Base-by-base conservation (phyloP, 208 protist genomes). In the Trichomonas vaginalis region DNA sequence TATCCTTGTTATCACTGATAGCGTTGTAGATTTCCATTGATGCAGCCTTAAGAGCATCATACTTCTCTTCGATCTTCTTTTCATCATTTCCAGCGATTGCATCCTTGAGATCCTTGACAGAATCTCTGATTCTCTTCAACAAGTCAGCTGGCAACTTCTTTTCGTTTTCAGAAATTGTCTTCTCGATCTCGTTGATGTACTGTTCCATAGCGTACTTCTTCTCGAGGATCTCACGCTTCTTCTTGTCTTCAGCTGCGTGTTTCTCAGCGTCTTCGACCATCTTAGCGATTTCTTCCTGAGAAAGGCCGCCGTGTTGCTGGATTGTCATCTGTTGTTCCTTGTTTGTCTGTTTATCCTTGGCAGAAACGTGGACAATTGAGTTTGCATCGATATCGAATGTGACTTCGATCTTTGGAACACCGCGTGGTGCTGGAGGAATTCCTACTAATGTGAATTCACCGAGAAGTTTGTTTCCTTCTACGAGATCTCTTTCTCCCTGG, bases 351-450 rank as follows among this genome's bases (percentile, higher is more conserved):
- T 98, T 98, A 96, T 98, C 98, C 47, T 97, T 96, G 37, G 98
- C 98, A 17, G 96, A 97, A 17, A 98, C 98, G 90, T 98, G 96
- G 23, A 98, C 96, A 92, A 98, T 98, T 96, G 98, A 98, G 96
- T 98, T 98, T 46, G 97, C 98, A 96, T 98, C 97, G n/a, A 98
- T 97, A 90, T 98, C 98, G 96, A 99, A 99, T 39, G 97, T 97
- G 32, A 98, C 98, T 96, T 98, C 98, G 49, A 98, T 98, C 96
- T 98, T 96, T 45, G 98, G 97, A 8, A 97, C 96, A 92, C 98
- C 98, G 49, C 97, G 96, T 35, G 98, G 98, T 0, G 97, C 97
- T 32, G 98, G 97, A 47, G 97, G 97, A 82, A 98, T 97, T 23
- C 96, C 97, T 42, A 97, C 95, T 0, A 98, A 96, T 27, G 98